phyloP scores from a whole-genome alignment of 164 flowering plant species.

The Cinnamomum micranthum region DNA sequence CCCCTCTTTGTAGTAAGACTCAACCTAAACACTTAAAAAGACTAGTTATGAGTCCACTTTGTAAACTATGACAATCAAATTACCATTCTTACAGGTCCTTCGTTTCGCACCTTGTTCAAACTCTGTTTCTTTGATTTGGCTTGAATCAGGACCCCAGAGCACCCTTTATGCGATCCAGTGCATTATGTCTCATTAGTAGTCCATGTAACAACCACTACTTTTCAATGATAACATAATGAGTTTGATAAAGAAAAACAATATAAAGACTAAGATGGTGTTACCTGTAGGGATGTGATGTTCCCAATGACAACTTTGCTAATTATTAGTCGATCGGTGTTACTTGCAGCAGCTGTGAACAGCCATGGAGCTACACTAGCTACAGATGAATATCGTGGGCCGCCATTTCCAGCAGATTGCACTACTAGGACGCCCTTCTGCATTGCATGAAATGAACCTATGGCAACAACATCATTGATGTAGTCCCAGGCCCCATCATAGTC shows the following conservation, averaged over 20 bases:
- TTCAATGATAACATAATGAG: neutral
- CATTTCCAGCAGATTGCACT: slow-evolving; percentile 9
- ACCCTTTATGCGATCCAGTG: neutral
- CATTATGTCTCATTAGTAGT: no score
- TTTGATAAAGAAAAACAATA: neutral
- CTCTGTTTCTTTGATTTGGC: neutral
- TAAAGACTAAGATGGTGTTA: neutral
- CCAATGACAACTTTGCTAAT: neutral
- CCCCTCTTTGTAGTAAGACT: no score
- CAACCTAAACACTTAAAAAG: no score
- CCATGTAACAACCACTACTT: no score
- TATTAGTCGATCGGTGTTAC: slow-evolving; percentile 17
- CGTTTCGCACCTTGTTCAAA: neutral
- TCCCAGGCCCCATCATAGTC: neutral
- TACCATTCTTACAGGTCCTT: neutral
- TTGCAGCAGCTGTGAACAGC: slow-evolving; percentile 20
- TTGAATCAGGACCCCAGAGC: neutral
- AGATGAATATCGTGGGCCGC: neutral
- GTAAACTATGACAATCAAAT: no score
- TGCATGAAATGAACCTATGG: slow-evolving; percentile 6
- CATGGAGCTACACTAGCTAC: slow-evolving; percentile 17
- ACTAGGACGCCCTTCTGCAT: neutral
- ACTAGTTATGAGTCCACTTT: no score
- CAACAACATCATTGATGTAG: neutral
- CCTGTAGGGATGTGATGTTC: neutral